These are phyloP conservation scores for Picochlorum sp. DNA, from an alignment of 139 green algal species.

Conservation along the genomic window DNA sequence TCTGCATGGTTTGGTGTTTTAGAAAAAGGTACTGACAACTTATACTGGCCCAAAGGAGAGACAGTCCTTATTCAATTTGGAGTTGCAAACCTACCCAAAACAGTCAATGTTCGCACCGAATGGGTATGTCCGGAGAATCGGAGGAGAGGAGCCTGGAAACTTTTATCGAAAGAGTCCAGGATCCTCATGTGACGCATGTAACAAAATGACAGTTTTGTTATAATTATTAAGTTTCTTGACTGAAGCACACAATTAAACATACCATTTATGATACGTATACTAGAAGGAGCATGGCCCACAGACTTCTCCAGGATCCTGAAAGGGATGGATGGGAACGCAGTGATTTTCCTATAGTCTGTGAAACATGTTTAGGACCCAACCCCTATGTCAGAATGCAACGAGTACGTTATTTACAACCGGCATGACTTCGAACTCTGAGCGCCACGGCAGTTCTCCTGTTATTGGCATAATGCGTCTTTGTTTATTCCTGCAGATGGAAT, in stretches of 20 bases:
- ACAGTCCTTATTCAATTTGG: conserved; percentile 16
- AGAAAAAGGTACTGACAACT: conserved; percentile 10
- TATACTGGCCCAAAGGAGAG: conserved; percentile 16
- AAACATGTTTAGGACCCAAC: conserved; percentile 95
- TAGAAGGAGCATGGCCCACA: conserved; percentile 16
- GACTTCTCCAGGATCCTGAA: conserved; percentile 71
- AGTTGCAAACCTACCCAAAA: conserved; percentile 13
- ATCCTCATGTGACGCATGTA: conserved; percentile 23
- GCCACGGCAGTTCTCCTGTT: background rate
- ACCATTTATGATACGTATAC: no score
- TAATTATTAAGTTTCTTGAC: no score
- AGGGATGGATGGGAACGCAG: conserved; percentile 82
- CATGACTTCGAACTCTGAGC: background rate
- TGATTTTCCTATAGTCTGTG: conserved; percentile 97
- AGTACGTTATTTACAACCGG: conserved; percentile 37
- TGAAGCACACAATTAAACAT: no score
- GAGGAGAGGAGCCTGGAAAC: conserved; percentile 13
- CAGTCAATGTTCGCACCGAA: conserved; percentile 23
- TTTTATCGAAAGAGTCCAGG: conserved; percentile 18
- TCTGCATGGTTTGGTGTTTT: conserved; percentile 27
- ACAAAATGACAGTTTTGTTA: no score
- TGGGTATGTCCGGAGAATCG: conserved; percentile 3
- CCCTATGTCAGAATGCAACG: conserved; percentile 96
- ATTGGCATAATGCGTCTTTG: background rate
- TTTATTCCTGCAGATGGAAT: conserved; percentile 61